Base-by-base conservation (phyloP, 1,284 basidiomycete genomes). In the Mycosarcoma maydis region DNA sequence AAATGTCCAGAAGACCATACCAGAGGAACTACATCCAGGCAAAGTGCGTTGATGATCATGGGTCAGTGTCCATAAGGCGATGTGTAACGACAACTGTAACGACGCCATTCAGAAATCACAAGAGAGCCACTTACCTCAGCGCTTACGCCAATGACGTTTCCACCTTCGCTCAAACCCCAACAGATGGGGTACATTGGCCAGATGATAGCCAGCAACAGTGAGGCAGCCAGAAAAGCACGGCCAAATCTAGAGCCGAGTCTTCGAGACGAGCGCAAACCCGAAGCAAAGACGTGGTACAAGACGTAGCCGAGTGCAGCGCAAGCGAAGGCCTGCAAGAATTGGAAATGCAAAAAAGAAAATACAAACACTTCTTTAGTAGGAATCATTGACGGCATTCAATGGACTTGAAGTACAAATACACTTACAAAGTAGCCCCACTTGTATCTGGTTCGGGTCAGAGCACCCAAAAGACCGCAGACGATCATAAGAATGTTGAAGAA, bases 1-100 rank as follows among this genome's bases (percentile, higher is more conserved):
- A 47, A 13, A 88, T 50, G 69, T 88, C 88, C 59, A 89, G 83
- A 23, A 80, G 30, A 9, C 87, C 87, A 78, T 88, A 88, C 82
- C 86, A 88, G 56, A 86, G 70, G 80, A 84, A 82, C 72, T 85
- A 46, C 22, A 26, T 27, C 9, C 9, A 36, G 33, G 14, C 1
- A 20, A n/a, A 22, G 4, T n/a, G n/a, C n/a, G 41, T 81, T 22
- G 64, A 83, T 82, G 29, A 83, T 80, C 0, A 80, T 76, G 29
- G 26, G 24, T 48, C 30, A 42, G 41, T 32, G 19, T 13, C 6
- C 8, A 17, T 19, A 29, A 23, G 17, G 10, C 23, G 20, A 7
- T 22, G 32, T 30, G 23, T 30, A 14, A 30, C 14, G 2, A 30
- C 29, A 14, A 30, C 14, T 30, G n/a, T n/a, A n/a, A n/a, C n/a